Evolutionary conservation across 139 green algal genomes (phyloP).

Genomic region (Tetradesmus obliquus): DNA sequence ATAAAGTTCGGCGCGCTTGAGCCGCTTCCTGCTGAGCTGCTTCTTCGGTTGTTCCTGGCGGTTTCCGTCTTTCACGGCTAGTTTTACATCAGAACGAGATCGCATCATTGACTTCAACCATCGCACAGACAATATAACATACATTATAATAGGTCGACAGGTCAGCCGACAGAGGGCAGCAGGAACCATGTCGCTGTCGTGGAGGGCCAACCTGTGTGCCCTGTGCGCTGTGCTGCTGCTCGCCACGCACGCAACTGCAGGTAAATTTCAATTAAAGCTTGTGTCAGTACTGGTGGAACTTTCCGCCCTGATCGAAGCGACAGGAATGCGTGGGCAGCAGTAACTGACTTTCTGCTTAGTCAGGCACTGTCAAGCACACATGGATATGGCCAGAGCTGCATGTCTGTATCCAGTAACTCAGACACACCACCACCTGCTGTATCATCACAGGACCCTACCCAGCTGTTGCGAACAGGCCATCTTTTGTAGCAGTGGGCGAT

Average conservation of each 20-base stretch:
- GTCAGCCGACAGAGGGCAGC: background rate
- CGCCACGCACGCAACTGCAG: background rate
- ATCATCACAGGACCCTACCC: background rate
- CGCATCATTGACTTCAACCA: too few species aligned
- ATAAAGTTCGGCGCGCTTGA: too few species aligned
- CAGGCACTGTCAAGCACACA: too few species aligned
- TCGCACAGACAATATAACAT: too few species aligned
- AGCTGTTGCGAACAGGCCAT: constrained; percentile 7
- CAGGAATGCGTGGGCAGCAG: background rate
- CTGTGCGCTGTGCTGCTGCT: background rate
- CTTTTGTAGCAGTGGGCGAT: constrained; percentile 34
- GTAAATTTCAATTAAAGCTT: background rate
- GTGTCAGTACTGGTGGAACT: too few species aligned
- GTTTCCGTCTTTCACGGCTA: too few species aligned
- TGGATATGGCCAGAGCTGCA: background rate
- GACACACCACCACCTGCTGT: background rate
- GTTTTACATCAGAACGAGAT: too few species aligned
- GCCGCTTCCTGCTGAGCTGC: too few species aligned
- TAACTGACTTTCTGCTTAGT: background rate
- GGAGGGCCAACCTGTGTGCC: background rate
- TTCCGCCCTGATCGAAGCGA: background rate
- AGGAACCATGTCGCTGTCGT: background rate
- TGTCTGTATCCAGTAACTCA: background rate
- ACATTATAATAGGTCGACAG: background rate
- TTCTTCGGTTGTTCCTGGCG: too few species aligned